Percentiles rank a stretch among this genome's conserved stretches.
Evolutionary conservation across 2,329 filamentous ascomycete genomes (phyloP).

Genomic region (Purpureocillium lavendulum): DNA sequence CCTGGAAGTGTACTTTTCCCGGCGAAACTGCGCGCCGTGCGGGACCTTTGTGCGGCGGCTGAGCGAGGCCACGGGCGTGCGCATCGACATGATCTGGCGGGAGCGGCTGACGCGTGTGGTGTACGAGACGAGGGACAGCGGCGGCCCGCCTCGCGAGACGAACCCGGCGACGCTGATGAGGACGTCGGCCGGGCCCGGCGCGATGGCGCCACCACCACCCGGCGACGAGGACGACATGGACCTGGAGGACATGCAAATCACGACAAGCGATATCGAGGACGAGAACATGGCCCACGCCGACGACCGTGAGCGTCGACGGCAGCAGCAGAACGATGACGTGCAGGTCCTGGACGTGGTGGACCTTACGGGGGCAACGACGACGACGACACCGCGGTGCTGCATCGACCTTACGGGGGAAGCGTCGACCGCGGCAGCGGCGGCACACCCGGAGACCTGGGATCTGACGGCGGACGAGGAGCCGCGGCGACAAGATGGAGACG

Average conservation of each 20-base stretch:
- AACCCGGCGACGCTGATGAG: not conserved
- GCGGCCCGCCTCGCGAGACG: not conserved
- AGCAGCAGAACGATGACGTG: not conserved
- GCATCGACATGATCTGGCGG: constrained; percentile 17
- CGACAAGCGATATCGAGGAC: no score
- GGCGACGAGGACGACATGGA: no score
- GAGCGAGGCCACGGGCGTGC: constrained; percentile 16
- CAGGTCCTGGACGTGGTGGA: not conserved
- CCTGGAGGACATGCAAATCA: no score
- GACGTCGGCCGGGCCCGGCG: not conserved
- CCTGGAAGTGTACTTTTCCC: constrained; percentile 26
- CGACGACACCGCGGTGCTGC: not conserved
- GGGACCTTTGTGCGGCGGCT: constrained; percentile 15
- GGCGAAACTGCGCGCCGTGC: constrained; percentile 22
- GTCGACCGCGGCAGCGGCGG: not conserved
- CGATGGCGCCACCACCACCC: no score
- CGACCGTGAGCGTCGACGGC: no score
- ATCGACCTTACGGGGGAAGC: constrained; percentile 1
- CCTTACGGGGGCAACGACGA: constrained; percentile 1
- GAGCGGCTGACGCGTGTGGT: constrained; percentile 16
- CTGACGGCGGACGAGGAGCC: not conserved
- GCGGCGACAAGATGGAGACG: constrained; percentile 1
- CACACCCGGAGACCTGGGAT: constrained; percentile 1
- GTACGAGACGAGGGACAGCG: constrained; percentile 9
- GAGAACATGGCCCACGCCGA: no score